Evolutionary conservation across 306 rosid species (phyloP).

Genomic region (Arachis hypogaea): DNA sequence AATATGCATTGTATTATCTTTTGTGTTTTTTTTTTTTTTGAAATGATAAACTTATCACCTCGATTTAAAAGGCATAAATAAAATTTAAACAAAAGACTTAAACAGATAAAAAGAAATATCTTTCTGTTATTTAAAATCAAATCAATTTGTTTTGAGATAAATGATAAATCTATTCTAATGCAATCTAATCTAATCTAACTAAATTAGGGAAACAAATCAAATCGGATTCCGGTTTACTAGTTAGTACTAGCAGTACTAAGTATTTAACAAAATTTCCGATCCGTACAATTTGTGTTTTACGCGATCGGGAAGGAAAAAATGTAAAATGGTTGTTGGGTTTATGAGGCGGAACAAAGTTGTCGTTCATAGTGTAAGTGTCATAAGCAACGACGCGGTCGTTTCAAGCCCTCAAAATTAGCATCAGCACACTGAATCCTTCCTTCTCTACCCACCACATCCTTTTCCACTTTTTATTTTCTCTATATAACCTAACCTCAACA

Average conservation of each 20-base stretch:
- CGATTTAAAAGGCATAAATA: neutral
- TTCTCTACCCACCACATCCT: no score
- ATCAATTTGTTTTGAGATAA: no score
- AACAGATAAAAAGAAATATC: neutral
- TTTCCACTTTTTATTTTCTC: neutral
- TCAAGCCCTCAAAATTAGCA: slow-evolving; percentile 22
- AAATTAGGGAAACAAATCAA: no score
- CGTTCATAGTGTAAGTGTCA: slow-evolving; percentile 20
- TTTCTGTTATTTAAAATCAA: neutral
- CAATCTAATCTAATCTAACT: no score
- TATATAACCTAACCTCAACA: slow-evolving; percentile 22
- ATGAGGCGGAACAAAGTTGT: slow-evolving; percentile 21
- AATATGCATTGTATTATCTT: no score
- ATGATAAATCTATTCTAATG: no score
- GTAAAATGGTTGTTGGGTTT: neutral
- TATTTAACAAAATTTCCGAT: neutral
- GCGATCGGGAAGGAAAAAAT: neutral
- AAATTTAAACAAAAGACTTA: neutral
- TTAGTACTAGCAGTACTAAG: no score
- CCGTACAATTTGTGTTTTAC: neutral
- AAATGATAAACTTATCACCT: neutral
- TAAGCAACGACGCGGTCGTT: slow-evolving; percentile 31
- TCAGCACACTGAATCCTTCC: neutral
- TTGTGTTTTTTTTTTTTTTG: neutral
- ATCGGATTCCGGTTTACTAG: no score